Evolutionary conservation across 1,284 basidiomycete genomes (phyloP), one percentile per base, ranked within the genome.

Genomic region (Ceratobasidium papillatum): DNA sequence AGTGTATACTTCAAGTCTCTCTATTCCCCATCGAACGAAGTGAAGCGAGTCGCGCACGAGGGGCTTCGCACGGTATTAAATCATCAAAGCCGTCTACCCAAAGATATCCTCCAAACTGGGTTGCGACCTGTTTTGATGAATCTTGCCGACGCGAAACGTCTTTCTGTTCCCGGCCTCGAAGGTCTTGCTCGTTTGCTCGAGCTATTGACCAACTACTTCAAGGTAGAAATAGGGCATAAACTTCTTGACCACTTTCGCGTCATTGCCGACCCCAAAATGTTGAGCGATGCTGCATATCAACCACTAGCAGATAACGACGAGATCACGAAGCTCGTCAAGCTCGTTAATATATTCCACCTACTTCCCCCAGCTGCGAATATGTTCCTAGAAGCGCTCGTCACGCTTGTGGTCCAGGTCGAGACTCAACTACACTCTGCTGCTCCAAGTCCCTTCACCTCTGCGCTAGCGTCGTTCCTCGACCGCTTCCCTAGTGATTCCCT

Each of bases 191-290:
- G 96, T n/a, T 87, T 99, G 75, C 85, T 99, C 64, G 95, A 98
- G 82, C 87, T 99, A 7, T 84, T 99, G 74, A 98, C 96, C 61
- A 99, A 98, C 81, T 99, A 99, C 84, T 99, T 99, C 91, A 99
- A 99, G 82, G 97, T 99, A 54, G 98, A 99, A 84, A 99, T 99
- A 78, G 98, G 98, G 9, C 91, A 94, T 82, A 99, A 99, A 84
- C 88, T 99, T 8, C 86, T 99, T 19, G 96, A 99, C 80, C 98
- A 99, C 82, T 98, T 97, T 84, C 90, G 92, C 64, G 90, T 92
- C 43, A 91, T 98, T 22, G 94, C 96, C 38, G 93, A 95, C 79
- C 89, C 91, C 47, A 91, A 93, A 79, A 91, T 94, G 86, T 85
- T 97, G n/a, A 87, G 88, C 75, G 89, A 89, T 61, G 91, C 95